Percentiles rank a stretch among this genome's conserved stretches.
phyloP scores from a whole-genome alignment of 768 basidiomycete genomes.

The Trametes cingulata region DNA sequence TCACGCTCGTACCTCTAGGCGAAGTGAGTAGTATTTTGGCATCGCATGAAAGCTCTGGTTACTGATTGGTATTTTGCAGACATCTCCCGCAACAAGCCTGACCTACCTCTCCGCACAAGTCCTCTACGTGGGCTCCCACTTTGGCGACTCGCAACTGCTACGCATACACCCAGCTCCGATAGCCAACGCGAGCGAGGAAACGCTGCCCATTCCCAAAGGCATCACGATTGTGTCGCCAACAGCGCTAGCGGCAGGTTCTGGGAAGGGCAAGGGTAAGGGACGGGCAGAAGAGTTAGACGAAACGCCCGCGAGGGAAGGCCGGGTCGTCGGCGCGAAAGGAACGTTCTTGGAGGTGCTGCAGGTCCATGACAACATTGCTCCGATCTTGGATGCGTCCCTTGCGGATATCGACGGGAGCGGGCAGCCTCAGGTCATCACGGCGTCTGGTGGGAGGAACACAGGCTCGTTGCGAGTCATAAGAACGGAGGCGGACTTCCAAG shows the following conservation, averaged over 20 bases:
- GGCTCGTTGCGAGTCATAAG: constrained; percentile 78
- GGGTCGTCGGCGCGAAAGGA: constrained; percentile 53
- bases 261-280: constrained; percentile 40
- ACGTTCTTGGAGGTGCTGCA: constrained; percentile 63
- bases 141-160: constrained; percentile 78
- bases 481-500: constrained; percentile 80
- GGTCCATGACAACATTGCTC: constrained; percentile 75
- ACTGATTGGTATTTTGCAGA: constrained; percentile 40
- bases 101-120: constrained; percentile 71
- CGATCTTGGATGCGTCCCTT: constrained; percentile 78
- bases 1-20: constrained; percentile 68
- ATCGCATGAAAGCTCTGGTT: background rate
- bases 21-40: constrained; percentile 47
- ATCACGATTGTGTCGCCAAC: constrained; percentile 44
- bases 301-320: constrained; percentile 41
- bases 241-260: constrained; percentile 28
- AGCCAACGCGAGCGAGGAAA: constrained; percentile 42
- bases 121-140: constrained; percentile 79
- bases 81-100: constrained; percentile 68
- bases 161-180: constrained; percentile 51
- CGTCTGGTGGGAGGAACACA: constrained; percentile 76
- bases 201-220: constrained; percentile 53
- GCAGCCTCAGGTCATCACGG: constrained; percentile 84
- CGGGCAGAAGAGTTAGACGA: constrained; percentile 33
- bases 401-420: constrained; percentile 72